A percentile compares a stretch with the other conserved stretches of the same genome.
These are phyloP conservation scores for Colletotrichum agaves DNA, from an alignment of 2,329 filamentous ascomycete species.

Conservation along the genomic window DNA sequence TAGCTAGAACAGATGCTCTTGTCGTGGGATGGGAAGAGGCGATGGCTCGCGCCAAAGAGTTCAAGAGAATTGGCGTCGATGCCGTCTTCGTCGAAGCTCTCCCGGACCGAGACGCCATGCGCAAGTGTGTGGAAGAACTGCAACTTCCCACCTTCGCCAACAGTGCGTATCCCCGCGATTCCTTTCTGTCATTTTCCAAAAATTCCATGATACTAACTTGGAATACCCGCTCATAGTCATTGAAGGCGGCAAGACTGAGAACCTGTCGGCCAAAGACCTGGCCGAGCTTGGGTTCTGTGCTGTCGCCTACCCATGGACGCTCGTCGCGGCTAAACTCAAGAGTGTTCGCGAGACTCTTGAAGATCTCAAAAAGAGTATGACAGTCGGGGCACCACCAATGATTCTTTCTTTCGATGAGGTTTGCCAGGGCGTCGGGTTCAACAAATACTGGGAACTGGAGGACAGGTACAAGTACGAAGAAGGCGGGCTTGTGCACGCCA, in stretches of 20 bases:
- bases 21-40: constrained; percentile 58
- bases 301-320: constrained; percentile 56
- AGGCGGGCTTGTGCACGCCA: too few relatives aligned
- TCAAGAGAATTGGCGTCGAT: constrained; percentile 55
- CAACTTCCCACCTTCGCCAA: constrained; percentile 55
- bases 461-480: too few relatives aligned
- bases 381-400: constrained; percentile 52
- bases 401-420: constrained; percentile 57
- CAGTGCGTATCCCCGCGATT: too few relatives aligned
- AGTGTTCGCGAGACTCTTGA: constrained; percentile 51
- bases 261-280: constrained; percentile 47
- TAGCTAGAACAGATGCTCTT: constrained; percentile 56
- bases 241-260: constrained; percentile 50
- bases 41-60: constrained; percentile 52
- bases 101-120: constrained; percentile 56
- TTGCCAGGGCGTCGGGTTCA: constrained; percentile 57
- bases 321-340: constrained; percentile 56
- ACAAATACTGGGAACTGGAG: constrained; percentile 48
- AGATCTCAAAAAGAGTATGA: constrained; percentile 54
- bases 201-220: too few relatives aligned
- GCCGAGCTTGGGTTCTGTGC: constrained; percentile 51
- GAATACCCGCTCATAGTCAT: too few relatives aligned
- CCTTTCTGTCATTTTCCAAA: too few relatives aligned
- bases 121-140: constrained; percentile 49
- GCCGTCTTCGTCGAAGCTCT: constrained; percentile 56